These are phyloP conservation scores for Microbotryum saponariae DNA, from an alignment of 1,284 basidiomycete genomes.

Conservation along the genomic window DNA sequence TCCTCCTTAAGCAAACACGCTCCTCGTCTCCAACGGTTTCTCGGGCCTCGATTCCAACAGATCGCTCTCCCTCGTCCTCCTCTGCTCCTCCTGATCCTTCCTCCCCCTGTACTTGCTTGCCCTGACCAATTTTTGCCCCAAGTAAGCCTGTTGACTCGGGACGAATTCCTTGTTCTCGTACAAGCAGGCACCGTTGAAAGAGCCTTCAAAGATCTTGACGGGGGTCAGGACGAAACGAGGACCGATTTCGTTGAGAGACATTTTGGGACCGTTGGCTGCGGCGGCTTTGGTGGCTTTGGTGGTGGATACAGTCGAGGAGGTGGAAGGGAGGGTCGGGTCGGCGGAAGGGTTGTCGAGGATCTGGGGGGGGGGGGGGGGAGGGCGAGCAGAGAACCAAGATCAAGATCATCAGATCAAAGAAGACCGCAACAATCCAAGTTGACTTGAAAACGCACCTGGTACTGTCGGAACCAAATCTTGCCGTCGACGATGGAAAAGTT, in stretches of 20 bases:
- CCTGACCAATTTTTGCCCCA: slow-evolving; percentile 16
- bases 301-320: slow-evolving; percentile 18
- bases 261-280: slow-evolving; percentile 42
- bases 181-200: slow-evolving; percentile 87
- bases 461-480: slow-evolving; percentile 99
- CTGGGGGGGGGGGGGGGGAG: slow-evolving; percentile 36
- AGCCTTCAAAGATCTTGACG: slow-evolving; percentile 96
- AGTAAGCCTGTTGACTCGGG: slow-evolving; percentile 22
- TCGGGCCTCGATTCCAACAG: slow-evolving; percentile 16
- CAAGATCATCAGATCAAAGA: not conserved
- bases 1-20: slow-evolving; percentile 27
- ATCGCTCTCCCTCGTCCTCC: slow-evolving; percentile 18
- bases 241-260: slow-evolving; percentile 83
- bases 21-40: slow-evolving; percentile 26
- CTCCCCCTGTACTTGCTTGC: slow-evolving; percentile 32
- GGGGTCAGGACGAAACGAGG: slow-evolving; percentile 96
- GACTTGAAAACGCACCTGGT: slow-evolving; percentile 56
- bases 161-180: slow-evolving; percentile 74
- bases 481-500: slow-evolving; percentile 91
- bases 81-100: slow-evolving; percentile 29
- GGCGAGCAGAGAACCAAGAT: not conserved
- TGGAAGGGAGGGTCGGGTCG: slow-evolving; percentile 40
- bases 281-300: slow-evolving; percentile 30
- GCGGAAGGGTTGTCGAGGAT: slow-evolving; percentile 58
- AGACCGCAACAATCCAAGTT: no score